Evolutionary conservation across 179 eudicot species (phyloP).

Genomic region (Gypsophila paniculata): DNA sequence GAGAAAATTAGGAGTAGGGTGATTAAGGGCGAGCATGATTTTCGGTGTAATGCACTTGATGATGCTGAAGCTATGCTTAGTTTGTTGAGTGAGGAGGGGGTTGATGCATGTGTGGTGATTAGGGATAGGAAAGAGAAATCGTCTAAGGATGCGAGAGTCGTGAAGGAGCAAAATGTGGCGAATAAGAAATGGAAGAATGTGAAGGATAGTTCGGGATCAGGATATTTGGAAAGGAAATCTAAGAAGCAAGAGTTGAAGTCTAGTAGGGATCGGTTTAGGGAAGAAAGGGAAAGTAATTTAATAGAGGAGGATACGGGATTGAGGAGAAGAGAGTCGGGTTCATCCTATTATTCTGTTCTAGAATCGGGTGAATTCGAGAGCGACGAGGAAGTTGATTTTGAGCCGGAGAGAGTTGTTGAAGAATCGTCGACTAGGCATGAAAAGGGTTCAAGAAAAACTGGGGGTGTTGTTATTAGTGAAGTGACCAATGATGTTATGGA

Average conservation of each 20-base stretch:
- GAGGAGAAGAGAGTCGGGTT: conserved; percentile 53
- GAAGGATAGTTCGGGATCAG: conserved; percentile 31
- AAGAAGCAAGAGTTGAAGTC: conserved; percentile 28
- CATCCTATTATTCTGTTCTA: conserved; percentile 51
- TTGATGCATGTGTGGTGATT: conserved; percentile 38
- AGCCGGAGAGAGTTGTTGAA: conserved; percentile 33
- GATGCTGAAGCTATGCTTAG: conserved; percentile 67
- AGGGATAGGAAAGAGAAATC: conserved; percentile 34
- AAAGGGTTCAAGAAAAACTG: conserved; percentile 33
- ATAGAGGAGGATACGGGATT: conserved; percentile 31
- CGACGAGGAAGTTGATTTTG: conserved; percentile 36
- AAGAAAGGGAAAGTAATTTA: conserved; percentile 23
- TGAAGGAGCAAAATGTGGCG: conserved; percentile 21
- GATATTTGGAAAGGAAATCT: conserved; percentile 20
- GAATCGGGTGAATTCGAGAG: conserved; percentile 49
- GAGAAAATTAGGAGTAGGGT: conserved; percentile 33
- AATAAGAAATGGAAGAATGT: conserved; percentile 20
- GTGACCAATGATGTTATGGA: conserved; percentile 27
- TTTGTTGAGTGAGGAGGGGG: conserved; percentile 58
- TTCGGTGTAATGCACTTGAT: conserved; percentile 31
- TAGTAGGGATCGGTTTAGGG: conserved; percentile 18
- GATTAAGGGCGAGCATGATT: conserved; percentile 29
- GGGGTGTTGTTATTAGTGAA: conserved; percentile 33
- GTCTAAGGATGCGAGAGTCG: conserved; percentile 29
- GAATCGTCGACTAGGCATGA: conserved; percentile 28